Evolutionary conservation across 2,329 filamentous ascomycete genomes (phyloP), one percentile per base, ranked within the genome.

Genomic region (Chlorencoelia australis): DNA sequence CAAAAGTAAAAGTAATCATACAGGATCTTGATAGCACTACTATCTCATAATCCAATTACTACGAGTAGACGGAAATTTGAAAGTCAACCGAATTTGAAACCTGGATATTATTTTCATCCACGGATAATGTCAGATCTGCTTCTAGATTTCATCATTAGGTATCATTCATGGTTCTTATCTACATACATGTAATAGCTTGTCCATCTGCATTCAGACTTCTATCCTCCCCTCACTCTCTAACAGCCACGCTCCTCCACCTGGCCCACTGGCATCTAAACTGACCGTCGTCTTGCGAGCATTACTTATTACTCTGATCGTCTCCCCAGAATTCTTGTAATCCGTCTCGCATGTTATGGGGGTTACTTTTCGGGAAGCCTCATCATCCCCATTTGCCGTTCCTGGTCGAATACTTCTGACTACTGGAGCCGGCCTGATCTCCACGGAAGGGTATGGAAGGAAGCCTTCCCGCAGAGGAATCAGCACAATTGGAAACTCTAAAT

Each of bases 391-490:
- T n/a, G 34, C 48, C 4, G 25, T 46, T 37, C 37, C 47, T n/a
- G 41, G 21, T 13, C 25, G 40, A 17, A 35, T 18, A 18, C 39
- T 39, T 41, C 45, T 55, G 44, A 51, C 28, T 35, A 56, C 48
- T 37, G 61, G 57, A 6, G 76, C 65, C 55, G 78, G 76, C 29
- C 80, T 75, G 22, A 96, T 80, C 33, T 94, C 87, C 2, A 96
- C 68, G 6, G 62, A 69, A 0, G 91, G 91, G 18, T 87, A 75
- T 1, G 86, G 69, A n/a, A 91, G 60, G 54, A 76, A 76, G 1
- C 91, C 89, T 18, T 85, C 69, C 35, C 80, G 73, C 30, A 94
- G 68, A 1, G 91, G 87, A 9, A 96, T 75, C 7, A 96, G 65
- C 35, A 93, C 66, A 6, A 96, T 61, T 0, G 77, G 72, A 44